Conservation (phyloP, 257 asterid species). For the Galeopsis tetrahit region DNA sequence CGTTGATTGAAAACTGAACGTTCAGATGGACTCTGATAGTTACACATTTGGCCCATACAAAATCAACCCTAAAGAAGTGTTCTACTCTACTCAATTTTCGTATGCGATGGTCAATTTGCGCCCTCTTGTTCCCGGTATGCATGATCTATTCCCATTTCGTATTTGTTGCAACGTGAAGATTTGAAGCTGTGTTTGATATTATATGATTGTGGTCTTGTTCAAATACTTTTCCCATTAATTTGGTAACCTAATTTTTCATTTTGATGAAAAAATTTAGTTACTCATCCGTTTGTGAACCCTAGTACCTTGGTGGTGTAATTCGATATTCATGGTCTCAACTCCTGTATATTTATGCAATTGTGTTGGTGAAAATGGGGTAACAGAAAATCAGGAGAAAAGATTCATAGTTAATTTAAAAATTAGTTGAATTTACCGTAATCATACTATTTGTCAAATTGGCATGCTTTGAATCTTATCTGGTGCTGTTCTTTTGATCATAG, state of each 20-base stretch:
- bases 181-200: constrained; percentile 8
- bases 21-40: constrained; percentile 65
- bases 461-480: constrained; percentile 5
- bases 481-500: constrained; percentile 20
- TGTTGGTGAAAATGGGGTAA: constrained; percentile 12
- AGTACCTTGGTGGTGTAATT: not conserved
- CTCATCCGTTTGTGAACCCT: constrained; percentile 6
- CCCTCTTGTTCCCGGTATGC: constrained; percentile 81
- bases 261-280: not conserved
- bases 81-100: constrained; percentile 68
- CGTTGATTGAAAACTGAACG: constrained; percentile 24
- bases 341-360: not conserved
- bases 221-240: not conserved
- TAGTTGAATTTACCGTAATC: not conserved
- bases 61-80: constrained; percentile 68
- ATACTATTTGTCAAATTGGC: not conserved
- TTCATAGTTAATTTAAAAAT: constrained; percentile 3
- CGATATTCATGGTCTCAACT: not conserved
- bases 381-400: not conserved
- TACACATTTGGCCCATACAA: constrained; percentile 74
- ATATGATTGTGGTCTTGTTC: not conserved
- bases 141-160: not conserved
- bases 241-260: not conserved
- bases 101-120: constrained; percentile 89
- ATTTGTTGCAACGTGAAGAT: not conserved